Evolutionary conservation across 306 rosid species (phyloP).

Genomic region (Amphicarpaea edgeworthii): DNA sequence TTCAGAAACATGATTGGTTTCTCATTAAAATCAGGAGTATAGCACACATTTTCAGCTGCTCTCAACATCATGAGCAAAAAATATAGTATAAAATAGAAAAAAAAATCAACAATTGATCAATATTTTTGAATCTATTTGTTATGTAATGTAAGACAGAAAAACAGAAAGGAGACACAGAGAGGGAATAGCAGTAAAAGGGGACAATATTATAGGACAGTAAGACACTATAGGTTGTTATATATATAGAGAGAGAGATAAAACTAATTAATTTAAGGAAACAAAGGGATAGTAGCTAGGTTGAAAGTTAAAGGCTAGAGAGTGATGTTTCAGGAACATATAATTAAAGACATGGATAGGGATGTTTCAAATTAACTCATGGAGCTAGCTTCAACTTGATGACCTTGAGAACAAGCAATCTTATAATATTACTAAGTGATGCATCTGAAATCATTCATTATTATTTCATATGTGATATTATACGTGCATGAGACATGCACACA

Average conservation of each 20-base stretch:
- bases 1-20: conserved; percentile 55
- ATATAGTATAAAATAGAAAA: neutral
- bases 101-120: neutral
- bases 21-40: conserved; percentile 68
- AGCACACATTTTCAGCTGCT: conserved; percentile 63
- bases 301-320: conserved; percentile 32
- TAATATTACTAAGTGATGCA: neutral
- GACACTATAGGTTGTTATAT: conserved; percentile 32
- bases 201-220: conserved; percentile 30
- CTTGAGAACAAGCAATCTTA: conserved; percentile 26
- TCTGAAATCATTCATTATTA: conserved; percentile 25
- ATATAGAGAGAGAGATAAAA: too few relatives aligned
- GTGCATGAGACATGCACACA: conserved; percentile 57
- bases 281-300: conserved; percentile 18
- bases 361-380: conserved; percentile 31
- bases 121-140: neutral
- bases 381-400: conserved; percentile 32
- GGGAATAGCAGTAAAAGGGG: conserved; percentile 32
- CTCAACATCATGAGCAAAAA: conserved; percentile 55
- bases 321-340: conserved; percentile 37
- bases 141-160: neutral
- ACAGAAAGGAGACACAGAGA: neutral
- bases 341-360: conserved; percentile 30
- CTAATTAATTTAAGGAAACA: conserved; percentile 34
- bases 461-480: conserved; percentile 37